Conservation (phyloP, 306 rosid species). For the Gynostemma pentaphyllum region DNA sequence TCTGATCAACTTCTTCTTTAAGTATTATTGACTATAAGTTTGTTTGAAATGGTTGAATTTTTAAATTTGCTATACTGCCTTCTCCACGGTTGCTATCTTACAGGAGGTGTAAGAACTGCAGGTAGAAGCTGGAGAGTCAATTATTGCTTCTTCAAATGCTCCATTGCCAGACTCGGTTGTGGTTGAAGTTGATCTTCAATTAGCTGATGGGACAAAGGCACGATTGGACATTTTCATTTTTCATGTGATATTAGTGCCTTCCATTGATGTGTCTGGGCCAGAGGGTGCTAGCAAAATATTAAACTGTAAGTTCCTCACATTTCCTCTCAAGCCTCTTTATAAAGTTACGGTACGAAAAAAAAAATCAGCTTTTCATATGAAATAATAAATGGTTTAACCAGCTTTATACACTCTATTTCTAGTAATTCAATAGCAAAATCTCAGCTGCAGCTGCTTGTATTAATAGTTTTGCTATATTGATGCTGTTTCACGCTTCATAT, state of each 20-base stretch:
- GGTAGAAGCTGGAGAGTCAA: background rate
- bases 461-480: background rate
- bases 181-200: conserved; percentile 64
- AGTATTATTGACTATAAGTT: background rate
- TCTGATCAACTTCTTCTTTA: background rate
- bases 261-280: conserved; percentile 57
- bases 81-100: background rate
- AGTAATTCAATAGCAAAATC: background rate
- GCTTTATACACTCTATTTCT: background rate
- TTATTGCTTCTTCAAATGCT: conserved; percentile 20
- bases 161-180: conserved; percentile 31
- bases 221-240: conserved; percentile 48
- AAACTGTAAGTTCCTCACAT: conserved; percentile 58
- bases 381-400: background rate
- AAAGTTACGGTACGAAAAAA: too few relatives aligned
- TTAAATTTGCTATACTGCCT: background rate
- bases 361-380: background rate
- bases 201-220: conserved; percentile 79
- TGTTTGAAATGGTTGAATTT: background rate
- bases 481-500: conserved; percentile 4
- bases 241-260: conserved; percentile 46
- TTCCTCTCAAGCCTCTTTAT: conserved; percentile 57
- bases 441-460: background rate
- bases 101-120: background rate
- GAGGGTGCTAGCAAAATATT: conserved; percentile 39